A percentile compares a stretch with the other conserved stretches of the same genome.
Conservation (phyloP, 176 grass and related monocot species). For the Guadua angustifolia region DNA sequence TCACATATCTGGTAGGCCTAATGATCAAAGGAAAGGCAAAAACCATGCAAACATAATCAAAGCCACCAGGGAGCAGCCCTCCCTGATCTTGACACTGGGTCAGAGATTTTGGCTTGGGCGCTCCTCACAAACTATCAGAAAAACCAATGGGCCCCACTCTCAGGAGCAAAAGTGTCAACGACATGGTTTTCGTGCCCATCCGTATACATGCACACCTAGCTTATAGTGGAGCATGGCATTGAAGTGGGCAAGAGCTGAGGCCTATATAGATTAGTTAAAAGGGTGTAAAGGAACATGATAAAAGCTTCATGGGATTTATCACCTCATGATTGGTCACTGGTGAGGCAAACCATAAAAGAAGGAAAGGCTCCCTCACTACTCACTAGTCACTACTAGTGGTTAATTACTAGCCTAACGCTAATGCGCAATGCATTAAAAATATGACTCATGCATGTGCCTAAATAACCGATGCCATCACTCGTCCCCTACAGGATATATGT, state of each 20-base stretch:
- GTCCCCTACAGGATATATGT: slow-evolving; percentile 11
- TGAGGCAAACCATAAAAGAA: background rate
- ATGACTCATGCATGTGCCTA: slow-evolving; percentile 24
- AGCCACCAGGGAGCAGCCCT: slow-evolving; percentile 47
- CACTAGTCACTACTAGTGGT: no score
- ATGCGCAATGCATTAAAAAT: slow-evolving; percentile 20
- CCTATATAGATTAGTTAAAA: background rate
- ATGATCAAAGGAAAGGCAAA: slow-evolving; percentile 41
- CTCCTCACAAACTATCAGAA: slow-evolving; percentile 41
- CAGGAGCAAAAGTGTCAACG: slow-evolving; percentile 7
- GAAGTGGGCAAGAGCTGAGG: background rate
- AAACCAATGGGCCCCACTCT: slow-evolving; percentile 39
- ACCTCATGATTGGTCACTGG: slow-evolving; percentile 56
- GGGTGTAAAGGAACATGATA: slow-evolving; percentile 46
- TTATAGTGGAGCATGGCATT: background rate
- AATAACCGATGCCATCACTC: background rate
- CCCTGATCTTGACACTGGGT: slow-evolving; percentile 50
- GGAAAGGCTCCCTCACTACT: background rate
- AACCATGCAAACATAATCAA: slow-evolving; percentile 26
- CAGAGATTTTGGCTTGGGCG: slow-evolving; percentile 40
- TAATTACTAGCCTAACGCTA: background rate
- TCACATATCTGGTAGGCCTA: slow-evolving; percentile 49
- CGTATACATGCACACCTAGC: background rate
- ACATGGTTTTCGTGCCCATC: slow-evolving; percentile 22
- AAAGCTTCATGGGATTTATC: slow-evolving; percentile 50